These are phyloP conservation scores for Cryoendolithus antarcticus DNA, from an alignment of 2,329 filamentous ascomycete species.

Conservation along the genomic window DNA sequence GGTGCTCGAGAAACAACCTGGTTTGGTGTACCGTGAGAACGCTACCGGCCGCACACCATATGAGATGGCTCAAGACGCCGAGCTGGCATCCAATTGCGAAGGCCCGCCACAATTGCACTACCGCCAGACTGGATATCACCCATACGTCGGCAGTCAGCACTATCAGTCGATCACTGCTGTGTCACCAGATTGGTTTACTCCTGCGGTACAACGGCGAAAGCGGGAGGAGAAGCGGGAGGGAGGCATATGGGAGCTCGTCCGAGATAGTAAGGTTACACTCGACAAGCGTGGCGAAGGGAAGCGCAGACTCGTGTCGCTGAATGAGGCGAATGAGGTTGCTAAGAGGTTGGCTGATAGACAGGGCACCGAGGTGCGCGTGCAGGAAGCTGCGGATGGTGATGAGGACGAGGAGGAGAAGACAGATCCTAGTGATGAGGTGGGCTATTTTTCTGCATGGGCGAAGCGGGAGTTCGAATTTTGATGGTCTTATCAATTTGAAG, in stretches of 20 bases:
- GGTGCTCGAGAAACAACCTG: conserved; percentile 37
- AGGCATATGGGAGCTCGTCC: too few relatives aligned
- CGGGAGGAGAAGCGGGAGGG: conserved; percentile 5
- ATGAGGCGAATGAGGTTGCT: conserved; percentile 50
- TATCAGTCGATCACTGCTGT: conserved; percentile 7
- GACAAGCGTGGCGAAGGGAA: conserved; percentile 23
- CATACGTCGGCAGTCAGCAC: not conserved
- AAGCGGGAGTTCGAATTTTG: not conserved
- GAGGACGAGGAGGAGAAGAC: not conserved
- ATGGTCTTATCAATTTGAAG: not conserved
- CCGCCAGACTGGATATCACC: not conserved
- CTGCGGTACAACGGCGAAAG: not conserved
- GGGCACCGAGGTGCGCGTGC: conserved; percentile 1
- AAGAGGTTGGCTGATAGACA: conserved; percentile 18
- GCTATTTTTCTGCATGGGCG: too few relatives aligned
- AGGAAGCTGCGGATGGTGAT: conserved; percentile 1
- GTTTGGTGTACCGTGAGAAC: conserved; percentile 58
- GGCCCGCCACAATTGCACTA: not conserved
- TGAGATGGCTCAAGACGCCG: conserved; percentile 51
- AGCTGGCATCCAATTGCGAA: conserved; percentile 26
- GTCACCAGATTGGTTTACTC: not conserved
- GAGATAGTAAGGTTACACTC: conserved; percentile 7
- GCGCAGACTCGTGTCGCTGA: conserved; percentile 42
- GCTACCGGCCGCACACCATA: conserved; percentile 61
- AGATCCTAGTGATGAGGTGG: too few relatives aligned